Evolutionary conservation across 345 rosid species (phyloP), one percentile per base, ranked within the genome.

Genomic region (Brassica rapa): DNA sequence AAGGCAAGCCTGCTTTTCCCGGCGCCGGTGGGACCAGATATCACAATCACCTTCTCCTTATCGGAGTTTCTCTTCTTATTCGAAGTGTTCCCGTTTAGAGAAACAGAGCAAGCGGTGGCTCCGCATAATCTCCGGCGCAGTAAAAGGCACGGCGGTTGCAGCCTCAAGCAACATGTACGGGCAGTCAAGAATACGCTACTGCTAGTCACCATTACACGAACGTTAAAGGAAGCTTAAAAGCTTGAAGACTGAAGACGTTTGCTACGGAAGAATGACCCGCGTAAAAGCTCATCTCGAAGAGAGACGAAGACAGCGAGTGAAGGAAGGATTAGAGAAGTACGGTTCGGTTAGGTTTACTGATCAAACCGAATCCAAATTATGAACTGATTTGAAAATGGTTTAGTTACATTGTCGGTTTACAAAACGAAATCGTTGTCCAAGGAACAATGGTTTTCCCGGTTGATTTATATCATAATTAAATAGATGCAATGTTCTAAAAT

Each of bases 21-120:
- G 14, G 98, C 80, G 1, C 98, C 97, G 10, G 97, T 94, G 61
- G 97, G 98, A 6, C 97, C 98, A 61, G 97, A 92, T 32, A 94
- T 88, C 57, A 92, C 97, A 23, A 94, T 83, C 8, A 92, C 89
- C 81, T 88, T 92, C 84, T 83, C 84, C 84, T 86, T 90, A 29
- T 79, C 78, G 0, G 46, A 71, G 1, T 23, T 73, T 24, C 8
- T 62, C 41, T 76, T 74, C 56, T 49, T 49, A 49, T 49, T 49
- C 19, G 21, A 49, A 49, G 56, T 49, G 56, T 5, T 49, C 2
- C 66, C 61, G 8, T 51, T 23, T 2, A 41, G n/a, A 37, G 86
- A 61, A 68, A 65, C 71, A 66, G 86, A 85, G 83, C 80, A 84
- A 30, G 84, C 71, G 1, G 82, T 49, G 74, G 60, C 23, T 35